Conservation (phyloP, 1,139 yeast genomes). For the Yamadazyma atlantica region DNA sequence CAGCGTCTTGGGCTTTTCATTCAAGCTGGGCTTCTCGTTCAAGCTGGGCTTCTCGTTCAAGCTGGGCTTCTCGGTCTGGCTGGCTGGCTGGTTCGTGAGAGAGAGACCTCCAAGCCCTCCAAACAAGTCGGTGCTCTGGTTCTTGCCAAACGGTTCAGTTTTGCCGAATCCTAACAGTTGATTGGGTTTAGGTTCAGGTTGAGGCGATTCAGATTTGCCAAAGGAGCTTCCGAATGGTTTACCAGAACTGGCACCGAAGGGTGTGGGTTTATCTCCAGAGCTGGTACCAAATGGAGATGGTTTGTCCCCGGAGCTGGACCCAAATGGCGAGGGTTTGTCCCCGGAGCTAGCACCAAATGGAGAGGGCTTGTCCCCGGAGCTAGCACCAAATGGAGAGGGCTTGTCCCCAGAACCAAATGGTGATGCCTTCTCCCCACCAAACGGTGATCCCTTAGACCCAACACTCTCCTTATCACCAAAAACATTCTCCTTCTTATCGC, state of each 20-base stretch:
- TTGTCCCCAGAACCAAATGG: conserved; percentile 1
- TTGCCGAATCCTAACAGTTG: not conserved
- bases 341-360: conserved; percentile 8
- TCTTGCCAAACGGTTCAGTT: not conserved
- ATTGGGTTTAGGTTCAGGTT: not conserved
- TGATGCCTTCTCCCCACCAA: conserved; percentile 3
- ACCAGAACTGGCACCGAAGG: conserved; percentile 1
- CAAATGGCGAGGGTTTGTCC: conserved; percentile 8
- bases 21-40: not conserved
- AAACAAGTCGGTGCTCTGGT: too few relatives aligned
- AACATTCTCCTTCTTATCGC: not conserved
- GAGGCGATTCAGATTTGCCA: not conserved
- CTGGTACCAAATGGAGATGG: not conserved
- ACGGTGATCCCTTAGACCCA: not conserved
- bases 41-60: not conserved
- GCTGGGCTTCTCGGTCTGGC: not conserved
- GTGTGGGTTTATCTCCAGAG: not conserved
- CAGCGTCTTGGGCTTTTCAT: not conserved
- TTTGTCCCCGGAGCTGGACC: not conserved
- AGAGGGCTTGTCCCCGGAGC: conserved; percentile 2
- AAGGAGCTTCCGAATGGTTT: too few relatives aligned
- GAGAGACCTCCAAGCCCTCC: not conserved
- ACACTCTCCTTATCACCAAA: not conserved
- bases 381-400: conserved; percentile 9
- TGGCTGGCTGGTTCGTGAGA: not conserved